Conservation (phyloP, 1,284 basidiomycete species). For the Papiliotrema laurentii region DNA sequence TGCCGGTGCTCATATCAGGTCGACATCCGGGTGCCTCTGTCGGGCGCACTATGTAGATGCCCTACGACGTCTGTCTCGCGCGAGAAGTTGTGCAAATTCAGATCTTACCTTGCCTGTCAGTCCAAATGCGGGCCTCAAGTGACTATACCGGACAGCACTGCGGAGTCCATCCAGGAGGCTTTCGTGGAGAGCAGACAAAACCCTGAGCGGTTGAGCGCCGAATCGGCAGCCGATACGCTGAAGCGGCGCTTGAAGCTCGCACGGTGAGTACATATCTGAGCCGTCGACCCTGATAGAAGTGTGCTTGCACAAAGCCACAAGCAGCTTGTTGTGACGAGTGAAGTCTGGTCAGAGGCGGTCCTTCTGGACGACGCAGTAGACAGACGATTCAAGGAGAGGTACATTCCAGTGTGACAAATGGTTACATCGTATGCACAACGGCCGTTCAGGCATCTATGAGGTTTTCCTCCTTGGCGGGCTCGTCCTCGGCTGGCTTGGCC, state of each 20-base stretch:
- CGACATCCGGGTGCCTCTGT: slow-evolving; percentile 29
- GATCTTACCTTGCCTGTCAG: slow-evolving; percentile 23
- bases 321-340: too few relatives aligned
- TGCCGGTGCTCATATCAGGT: slow-evolving; percentile 16
- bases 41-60: neutral
- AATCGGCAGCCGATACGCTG: slow-evolving; percentile 30
- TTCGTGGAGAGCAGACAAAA: slow-evolving; percentile 35
- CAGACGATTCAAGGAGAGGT: too few relatives aligned
- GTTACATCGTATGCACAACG: too few relatives aligned
- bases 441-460: slow-evolving; percentile 20
- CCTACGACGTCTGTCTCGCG: neutral
- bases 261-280: slow-evolving; percentile 12
- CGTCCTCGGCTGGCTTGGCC: slow-evolving; percentile 62
- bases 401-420: too few relatives aligned
- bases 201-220: slow-evolving; percentile 10
- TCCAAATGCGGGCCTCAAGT: slow-evolving; percentile 18
- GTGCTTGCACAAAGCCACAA: slow-evolving; percentile 26
- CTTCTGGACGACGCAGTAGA: too few relatives aligned
- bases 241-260: slow-evolving; percentile 44
- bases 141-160: slow-evolving; percentile 35
- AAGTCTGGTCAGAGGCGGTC: too few relatives aligned
- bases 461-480: slow-evolving; percentile 57
- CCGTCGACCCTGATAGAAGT: slow-evolving; percentile 11
- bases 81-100: slow-evolving; percentile 17
- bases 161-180: slow-evolving; percentile 35